A percentile compares a stretch with the other conserved stretches of the same genome.
Evolutionary conservation across 805 yeast genomes (phyloP).

Genomic region (Spathaspora boniae): DNA sequence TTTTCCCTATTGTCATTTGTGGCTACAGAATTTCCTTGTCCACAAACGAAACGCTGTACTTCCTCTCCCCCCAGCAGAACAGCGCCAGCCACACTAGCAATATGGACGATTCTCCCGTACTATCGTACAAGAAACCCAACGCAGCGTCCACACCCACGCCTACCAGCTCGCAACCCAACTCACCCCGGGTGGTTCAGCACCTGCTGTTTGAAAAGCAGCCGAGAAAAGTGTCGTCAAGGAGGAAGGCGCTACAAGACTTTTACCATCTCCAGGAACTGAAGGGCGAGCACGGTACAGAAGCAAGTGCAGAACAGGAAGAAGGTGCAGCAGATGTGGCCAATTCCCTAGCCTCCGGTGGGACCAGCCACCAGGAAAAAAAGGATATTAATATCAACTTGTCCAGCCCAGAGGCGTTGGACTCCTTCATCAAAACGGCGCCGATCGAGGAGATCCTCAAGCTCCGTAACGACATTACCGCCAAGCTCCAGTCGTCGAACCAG

Average conservation of each 20-base stretch:
- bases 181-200: neutral
- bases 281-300: constrained; percentile 1
- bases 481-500: constrained; percentile 51
- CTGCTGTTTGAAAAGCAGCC: constrained; percentile 3
- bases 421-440: constrained; percentile 20
- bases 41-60: too few species aligned
- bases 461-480: constrained; percentile 36
- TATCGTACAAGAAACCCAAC: constrained; percentile 27
- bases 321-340: neutral
- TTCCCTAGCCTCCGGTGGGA: constrained; percentile 1
- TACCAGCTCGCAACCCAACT: neutral
- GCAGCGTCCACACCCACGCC: constrained; percentile 5
- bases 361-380: neutral
- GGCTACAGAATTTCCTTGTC: too few species aligned
- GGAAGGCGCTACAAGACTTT: constrained; percentile 42
- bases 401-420: constrained; percentile 16
- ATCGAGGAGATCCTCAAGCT: constrained; percentile 29
- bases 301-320: neutral
- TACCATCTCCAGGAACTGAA: constrained; percentile 23
- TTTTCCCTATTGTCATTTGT: too few species aligned
- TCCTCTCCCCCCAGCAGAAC: too few species aligned
- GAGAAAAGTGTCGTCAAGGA: constrained; percentile 35
- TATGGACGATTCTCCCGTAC: constrained; percentile 13
- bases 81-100: too few species aligned
- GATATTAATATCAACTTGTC: constrained; percentile 1